A percentile compares a stretch with the other conserved stretches of the same genome.
Evolutionary conservation across 2,329 filamentous ascomycete genomes (phyloP).

Genomic region (Epichloe sp.): DNA sequence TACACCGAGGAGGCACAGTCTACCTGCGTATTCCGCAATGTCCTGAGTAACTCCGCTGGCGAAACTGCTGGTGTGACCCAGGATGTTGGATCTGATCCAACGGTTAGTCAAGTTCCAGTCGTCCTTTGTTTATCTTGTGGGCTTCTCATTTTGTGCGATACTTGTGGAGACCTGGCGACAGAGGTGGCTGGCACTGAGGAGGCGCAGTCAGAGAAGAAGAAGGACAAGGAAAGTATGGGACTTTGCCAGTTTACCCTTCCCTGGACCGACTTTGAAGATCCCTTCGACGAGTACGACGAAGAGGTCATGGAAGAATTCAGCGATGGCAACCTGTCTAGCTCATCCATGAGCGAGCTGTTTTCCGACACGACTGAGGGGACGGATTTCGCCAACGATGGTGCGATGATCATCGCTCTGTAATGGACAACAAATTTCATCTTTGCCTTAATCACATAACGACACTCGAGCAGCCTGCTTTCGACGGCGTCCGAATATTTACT

Average conservation of each 20-base stretch:
- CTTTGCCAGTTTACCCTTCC: constrained; percentile 16
- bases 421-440: neutral
- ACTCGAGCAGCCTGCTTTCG: neutral
- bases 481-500: neutral
- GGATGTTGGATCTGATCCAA: constrained; percentile 94
- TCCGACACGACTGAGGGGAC: constrained; percentile 11
- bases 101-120: constrained; percentile 60
- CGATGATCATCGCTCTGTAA: constrained; percentile 8
- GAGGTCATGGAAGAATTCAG: constrained; percentile 16
- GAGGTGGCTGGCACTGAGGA: constrained; percentile 10
- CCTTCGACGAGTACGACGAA: constrained; percentile 26
- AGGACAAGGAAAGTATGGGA: constrained; percentile 13
- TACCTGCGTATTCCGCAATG: constrained; percentile 89
- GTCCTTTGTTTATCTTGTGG: constrained; percentile 35
- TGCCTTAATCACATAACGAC: neutral
- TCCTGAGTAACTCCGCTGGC: constrained; percentile 79
- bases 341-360: constrained; percentile 2
- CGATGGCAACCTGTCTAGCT: neutral
- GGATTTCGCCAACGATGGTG: constrained; percentile 12
- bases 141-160: constrained; percentile 27
- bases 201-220: neutral
- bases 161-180: constrained; percentile 20
- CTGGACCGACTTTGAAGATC: constrained; percentile 17
- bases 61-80: constrained; percentile 96
- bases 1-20: constrained; percentile 79